Base-by-base conservation (phyloP, 192 early-diverging fungal species). In the Coemansia sp. region DNA sequence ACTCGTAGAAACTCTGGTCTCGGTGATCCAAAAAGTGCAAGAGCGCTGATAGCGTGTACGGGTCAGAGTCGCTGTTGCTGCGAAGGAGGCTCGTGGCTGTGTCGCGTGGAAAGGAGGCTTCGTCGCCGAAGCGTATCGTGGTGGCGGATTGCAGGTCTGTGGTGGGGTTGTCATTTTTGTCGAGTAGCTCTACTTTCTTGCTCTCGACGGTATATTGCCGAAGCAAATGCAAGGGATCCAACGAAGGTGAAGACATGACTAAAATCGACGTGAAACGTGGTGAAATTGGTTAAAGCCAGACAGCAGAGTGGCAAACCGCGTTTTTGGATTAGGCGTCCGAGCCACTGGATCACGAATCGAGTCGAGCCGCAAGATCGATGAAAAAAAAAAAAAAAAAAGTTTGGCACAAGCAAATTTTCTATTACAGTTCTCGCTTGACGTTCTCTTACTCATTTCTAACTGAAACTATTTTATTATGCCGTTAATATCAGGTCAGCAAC, bases 41-140 rank as follows among this genome's bases (percentile, higher is more conserved):
- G 3, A 96, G 78, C 2, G 93, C 86, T 18, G 85, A 86, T 5
- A 94, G 79, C 11, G 84, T 83, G 72, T 94, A 93, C 0, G 79
- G 83, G 58, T 89, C 89, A 37, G 82, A 71, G 11, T 84, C 77
- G n/a, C 76, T 79, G 59, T 84, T 79, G 59, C 69, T 75, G 28
- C 86, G 85, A 59, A 76, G 72, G 64, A 85, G 84, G 53, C 82
- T 83, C 6, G 89, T 89, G 14, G 81, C 77, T 11, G 83, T 77
- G 64, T 73, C 82, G 65, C 88, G 75, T 42, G 87, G 72, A 64
- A 89, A 89, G 39, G 85, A 84, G 7, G 78, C 76, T 25, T 76
- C 74, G 1, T 55, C 52, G 53, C 81, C 82, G 78, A 90, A 89
- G 38, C 83, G 75, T 35, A 90, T 82, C 3, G 77, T 79, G 7